Evolutionary conservation across 805 yeast species (phyloP).

Genomic region (Teunomyces tritomae): DNA sequence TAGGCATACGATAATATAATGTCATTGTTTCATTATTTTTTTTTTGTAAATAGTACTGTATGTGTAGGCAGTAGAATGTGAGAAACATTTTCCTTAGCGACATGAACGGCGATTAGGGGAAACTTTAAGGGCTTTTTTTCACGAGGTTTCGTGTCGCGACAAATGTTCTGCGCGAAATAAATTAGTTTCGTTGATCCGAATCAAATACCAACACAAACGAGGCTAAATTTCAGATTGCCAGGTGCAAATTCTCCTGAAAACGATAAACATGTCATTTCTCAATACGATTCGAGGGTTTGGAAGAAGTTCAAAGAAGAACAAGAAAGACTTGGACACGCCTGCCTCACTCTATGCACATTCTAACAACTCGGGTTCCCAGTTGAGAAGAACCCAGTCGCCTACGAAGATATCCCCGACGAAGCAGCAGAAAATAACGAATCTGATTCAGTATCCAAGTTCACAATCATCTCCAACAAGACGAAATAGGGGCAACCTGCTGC

Average conservation of each 20-base stretch:
- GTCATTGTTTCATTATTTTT: no score
- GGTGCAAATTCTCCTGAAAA: neutral
- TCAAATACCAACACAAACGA: neutral
- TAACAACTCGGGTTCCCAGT: slow-evolving; percentile 31
- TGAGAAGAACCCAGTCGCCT: slow-evolving; percentile 38
- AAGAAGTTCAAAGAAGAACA: slow-evolving; percentile 44
- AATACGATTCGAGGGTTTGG: slow-evolving; percentile 49
- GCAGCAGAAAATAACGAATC: slow-evolving; percentile 19
- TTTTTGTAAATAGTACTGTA: no score
- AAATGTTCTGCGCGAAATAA: neutral
- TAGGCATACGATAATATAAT: slow-evolving; percentile 2
- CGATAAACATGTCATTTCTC: slow-evolving; percentile 40
- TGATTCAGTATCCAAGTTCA: slow-evolving; percentile 19
- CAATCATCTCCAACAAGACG: slow-evolving; percentile 25
- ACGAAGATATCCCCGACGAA: slow-evolving; percentile 43
- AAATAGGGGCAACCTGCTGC: slow-evolving; percentile 11
- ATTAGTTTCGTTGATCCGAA: slow-evolving; percentile 1
- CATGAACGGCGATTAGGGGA: neutral
- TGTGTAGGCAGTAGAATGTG: neutral
- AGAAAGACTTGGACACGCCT: slow-evolving; percentile 33
- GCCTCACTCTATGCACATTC: slow-evolving; percentile 32
- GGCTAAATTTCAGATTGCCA: neutral
- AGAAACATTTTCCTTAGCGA: neutral
- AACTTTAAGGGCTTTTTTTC: neutral
- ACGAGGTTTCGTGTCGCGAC: slow-evolving; percentile 1